Conservation (phyloP, 73 alveolate species). For the Paramecium sexaurelia region DNA sequence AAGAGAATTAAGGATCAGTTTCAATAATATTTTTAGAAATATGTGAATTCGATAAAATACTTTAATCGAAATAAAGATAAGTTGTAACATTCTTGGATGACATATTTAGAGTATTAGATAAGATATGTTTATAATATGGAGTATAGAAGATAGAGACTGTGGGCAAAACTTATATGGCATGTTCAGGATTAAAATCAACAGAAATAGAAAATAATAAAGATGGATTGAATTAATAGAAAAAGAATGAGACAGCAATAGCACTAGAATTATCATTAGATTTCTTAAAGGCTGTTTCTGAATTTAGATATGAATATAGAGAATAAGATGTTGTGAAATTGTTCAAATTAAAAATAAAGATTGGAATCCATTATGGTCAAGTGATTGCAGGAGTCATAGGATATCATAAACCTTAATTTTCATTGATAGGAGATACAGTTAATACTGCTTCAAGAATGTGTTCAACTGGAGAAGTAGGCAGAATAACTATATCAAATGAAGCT, state of each 20-base stretch:
- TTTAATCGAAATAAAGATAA: constrained; percentile 70
- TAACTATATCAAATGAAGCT: constrained; percentile 55
- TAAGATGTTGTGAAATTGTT: not conserved
- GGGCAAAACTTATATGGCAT: constrained; percentile 88
- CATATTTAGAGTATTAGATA: constrained; percentile 79
- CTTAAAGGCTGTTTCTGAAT: not conserved
- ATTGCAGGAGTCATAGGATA: constrained; percentile 68
- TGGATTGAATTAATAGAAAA: not conserved
- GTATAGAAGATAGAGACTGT: constrained; percentile 81
- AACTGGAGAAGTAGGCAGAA: constrained; percentile 61
- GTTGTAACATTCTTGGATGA: constrained; percentile 78
- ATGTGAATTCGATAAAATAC: constrained; percentile 76
- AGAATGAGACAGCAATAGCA: not conserved
- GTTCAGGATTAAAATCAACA: constrained; percentile 78
- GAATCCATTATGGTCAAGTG: constrained; percentile 59
- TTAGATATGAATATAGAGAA: not conserved
- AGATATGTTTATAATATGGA: constrained; percentile 72
- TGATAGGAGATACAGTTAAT: constrained; percentile 64
- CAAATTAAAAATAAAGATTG: constrained; percentile 47
- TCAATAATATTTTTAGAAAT: constrained; percentile 79
- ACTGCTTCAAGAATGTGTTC: constrained; percentile 62
- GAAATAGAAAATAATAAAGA: constrained; percentile 39
- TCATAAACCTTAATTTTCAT: constrained; percentile 64
- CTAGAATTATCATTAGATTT: not conserved
- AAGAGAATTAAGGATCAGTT: constrained; percentile 76